Evolutionary conservation across 164 flowering plant genomes (phyloP), one percentile per base, ranked within the genome.

Genomic region (Nelumbo lutea): DNA sequence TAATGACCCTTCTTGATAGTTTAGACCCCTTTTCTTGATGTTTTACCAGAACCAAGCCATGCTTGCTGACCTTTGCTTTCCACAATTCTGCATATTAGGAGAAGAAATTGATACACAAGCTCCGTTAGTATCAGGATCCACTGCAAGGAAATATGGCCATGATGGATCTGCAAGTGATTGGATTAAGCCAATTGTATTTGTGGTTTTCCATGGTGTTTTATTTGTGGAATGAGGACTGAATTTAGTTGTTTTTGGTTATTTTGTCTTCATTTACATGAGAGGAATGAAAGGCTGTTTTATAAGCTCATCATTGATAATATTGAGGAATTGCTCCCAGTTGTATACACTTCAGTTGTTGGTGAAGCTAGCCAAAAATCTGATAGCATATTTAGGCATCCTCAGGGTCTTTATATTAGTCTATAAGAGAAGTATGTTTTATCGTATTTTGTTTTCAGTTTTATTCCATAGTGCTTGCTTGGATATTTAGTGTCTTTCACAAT

Each of bases 281-380:
- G 86, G 63, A 90, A 90, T 70, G 85, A 87, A 62, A 87, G 82
- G 72, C 75, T 90, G 42, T 90, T 88, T 70, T 88, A 88, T 80
- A 90, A 87, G 84, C 90, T 90, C 73, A 88, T 90, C 42, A 79
- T 90, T 68, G 91, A 90, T 72, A 80, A 90, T 73, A 91, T 90
- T 64, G 96, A 88, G 85, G 93, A 90, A 59, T 68, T 88, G 70
- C 93, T 90, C 59, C 96, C 96, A 27, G 71, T 88, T 61, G 93
- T 90, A 27, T 90, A 90, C 74, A 90, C 96, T 50, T 93, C 96
- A 38, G 85, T 88, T 4, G 96, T 87, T 66, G 96, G 96, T 62
- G 91, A 90, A 74, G 96, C 96, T 76, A 88, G 96, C 81, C 96
- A 90, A 80, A 88, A 88, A 70, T 90, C 83, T 68, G 93, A 93